Conservation (phyloP, 1,284 basidiomycete species). For the Ganoderma meredithae region DNA sequence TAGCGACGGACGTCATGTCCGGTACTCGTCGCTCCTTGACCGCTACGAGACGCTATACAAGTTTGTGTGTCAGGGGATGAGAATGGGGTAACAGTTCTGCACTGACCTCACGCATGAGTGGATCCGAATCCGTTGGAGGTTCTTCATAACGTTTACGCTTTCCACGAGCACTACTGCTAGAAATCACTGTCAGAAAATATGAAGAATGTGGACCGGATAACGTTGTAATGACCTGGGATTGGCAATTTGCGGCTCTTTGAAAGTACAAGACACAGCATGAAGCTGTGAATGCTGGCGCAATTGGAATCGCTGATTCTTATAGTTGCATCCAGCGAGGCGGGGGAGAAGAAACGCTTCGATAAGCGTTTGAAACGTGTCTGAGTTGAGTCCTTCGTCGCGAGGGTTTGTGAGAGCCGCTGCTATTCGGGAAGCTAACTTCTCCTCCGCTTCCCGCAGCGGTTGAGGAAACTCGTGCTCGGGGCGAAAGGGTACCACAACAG, state of each 20-base stretch:
- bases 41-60: not conserved
- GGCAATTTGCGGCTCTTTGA: too few species aligned
- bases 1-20: not conserved
- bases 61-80: not conserved
- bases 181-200: not conserved
- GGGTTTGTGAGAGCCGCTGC: slow-evolving; percentile 4
- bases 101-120: not conserved
- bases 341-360: slow-evolving; percentile 3
- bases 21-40: slow-evolving; percentile 10
- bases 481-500: not conserved
- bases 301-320: not conserved
- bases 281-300: slow-evolving; percentile 7
- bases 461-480: not conserved
- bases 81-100: not conserved
- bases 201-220: not conserved
- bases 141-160: not conserved
- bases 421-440: not conserved
- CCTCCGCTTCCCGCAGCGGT: not conserved
- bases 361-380: slow-evolving; percentile 8
- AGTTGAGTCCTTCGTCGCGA: slow-evolving; percentile 7
- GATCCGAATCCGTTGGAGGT: not conserved
- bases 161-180: not conserved
- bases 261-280: not conserved
- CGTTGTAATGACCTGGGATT: not conserved
- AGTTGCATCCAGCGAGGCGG: not conserved